Evolutionary conservation across 768 basidiomycete genomes (phyloP), one percentile per base, ranked within the genome.

Genomic region (Zangia roseola): DNA sequence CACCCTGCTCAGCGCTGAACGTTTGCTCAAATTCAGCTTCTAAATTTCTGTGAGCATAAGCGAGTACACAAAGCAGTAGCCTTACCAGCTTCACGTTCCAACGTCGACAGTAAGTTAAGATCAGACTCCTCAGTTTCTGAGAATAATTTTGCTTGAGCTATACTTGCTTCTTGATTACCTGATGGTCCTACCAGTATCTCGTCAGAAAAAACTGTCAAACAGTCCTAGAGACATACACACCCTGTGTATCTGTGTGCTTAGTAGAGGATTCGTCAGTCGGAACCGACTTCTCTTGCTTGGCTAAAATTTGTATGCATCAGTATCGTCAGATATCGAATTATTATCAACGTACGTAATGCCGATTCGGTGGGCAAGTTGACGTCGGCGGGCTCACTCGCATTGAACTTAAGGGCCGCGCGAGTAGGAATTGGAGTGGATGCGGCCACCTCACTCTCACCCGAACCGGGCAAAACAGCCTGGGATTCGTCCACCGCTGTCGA

Each of bases 11-110:
- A 31, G 50, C 19, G n/a, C 26, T 51, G 41, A 53, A 63, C 44
- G 56, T 53, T 43, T 45, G 60, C 20, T 59, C 58, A 57, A 64
- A 59, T 42, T 67, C 69, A 37, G 60, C 57, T 28, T 65, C 60
- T 55, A 24, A 10, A 17, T 57, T 1, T 10, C 34, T n/a, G 31
- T 69, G 31, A 59, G 45, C 33, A 20, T 13, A 16, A 42, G 40
- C 13, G 17, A 2, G 6, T 21, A 2, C 2, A 10, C 49, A 19
- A 38, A 36, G 19, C 19, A 37, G 25, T 33, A 31, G 24, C 6
- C 56, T 30, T 62, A 70, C 68, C 62, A 55, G 69, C 64, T 52
- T 62, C 64, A 46, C 49, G 59, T 46, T 67, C 62, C 47, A 67
- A 45, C 44, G 61, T 54, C 8, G 51, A 49, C 31, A 63, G 38